These are phyloP conservation scores for Lecanicillium sp. DNA, from an alignment of 2,329 filamentous ascomycete species.

Conservation along the genomic window DNA sequence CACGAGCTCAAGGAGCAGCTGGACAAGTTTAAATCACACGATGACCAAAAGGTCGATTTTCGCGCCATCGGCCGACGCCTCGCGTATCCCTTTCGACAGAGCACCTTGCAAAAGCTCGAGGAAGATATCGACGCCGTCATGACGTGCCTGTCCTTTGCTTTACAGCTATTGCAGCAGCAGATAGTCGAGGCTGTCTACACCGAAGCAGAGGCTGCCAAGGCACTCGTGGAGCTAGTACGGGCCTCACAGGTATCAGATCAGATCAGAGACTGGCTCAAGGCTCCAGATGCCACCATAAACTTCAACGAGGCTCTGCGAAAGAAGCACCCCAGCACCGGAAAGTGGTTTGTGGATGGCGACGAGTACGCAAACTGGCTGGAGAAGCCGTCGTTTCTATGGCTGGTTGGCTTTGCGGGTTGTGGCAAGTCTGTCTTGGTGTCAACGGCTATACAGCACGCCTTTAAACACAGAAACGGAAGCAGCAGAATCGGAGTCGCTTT, in stretches of 20 bases:
- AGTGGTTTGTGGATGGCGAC: constrained; percentile 17
- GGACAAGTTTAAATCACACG: neutral
- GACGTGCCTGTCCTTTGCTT: neutral
- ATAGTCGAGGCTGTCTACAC: too few relatives aligned
- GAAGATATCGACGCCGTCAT: neutral
- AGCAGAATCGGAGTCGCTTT: constrained; percentile 21
- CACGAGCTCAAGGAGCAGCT: neutral
- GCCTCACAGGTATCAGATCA: neutral
- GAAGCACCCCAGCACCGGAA: constrained; percentile 11
- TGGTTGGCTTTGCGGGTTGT: constrained; percentile 29
- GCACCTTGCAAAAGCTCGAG: neutral
- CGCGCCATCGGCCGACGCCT: constrained; percentile 1
- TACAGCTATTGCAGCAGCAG: too few relatives aligned
- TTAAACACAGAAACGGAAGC: constrained; percentile 13
- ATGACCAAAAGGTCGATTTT: too few relatives aligned
- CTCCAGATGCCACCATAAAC: neutral
- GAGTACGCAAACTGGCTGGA: neutral
- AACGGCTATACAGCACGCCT: constrained; percentile 23
- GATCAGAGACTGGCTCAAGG: neutral
- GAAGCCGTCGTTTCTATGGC: constrained; percentile 27
- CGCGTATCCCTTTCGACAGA: constrained; percentile 1
- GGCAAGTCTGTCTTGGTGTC: constrained; percentile 32
- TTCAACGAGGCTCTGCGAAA: neutral
- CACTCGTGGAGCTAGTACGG: neutral
- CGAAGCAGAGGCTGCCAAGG: neutral